These are phyloP conservation scores for Phanerochaete sordida DNA, from an alignment of 768 basidiomycete genomes.

Conservation along the genomic window DNA sequence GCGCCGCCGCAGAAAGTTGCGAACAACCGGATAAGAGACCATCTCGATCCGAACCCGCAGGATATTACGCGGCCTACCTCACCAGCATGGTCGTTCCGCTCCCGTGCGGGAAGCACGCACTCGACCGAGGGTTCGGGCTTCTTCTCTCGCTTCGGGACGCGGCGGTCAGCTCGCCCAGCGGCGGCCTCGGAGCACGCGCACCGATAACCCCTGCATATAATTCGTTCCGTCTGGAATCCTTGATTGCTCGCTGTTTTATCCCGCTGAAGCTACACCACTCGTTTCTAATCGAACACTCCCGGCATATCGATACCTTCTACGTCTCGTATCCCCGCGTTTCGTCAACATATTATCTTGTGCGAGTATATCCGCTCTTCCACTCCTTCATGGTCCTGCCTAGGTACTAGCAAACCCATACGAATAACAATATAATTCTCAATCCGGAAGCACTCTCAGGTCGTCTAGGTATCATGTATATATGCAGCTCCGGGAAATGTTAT, in stretches of 20 bases:
- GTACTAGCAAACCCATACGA: neutral
- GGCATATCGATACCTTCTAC: neutral
- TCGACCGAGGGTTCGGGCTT: slow-evolving; percentile 54
- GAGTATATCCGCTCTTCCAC: slow-evolving; percentile 3
- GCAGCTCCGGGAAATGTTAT: neutral
- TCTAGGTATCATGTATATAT: neutral
- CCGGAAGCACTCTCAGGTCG: neutral
- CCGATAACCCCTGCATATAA: neutral
- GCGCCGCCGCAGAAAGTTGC: slow-evolving; percentile 10
- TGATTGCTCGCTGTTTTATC: neutral
- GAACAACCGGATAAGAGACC: slow-evolving; percentile 37
- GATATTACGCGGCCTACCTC: slow-evolving; percentile 62
- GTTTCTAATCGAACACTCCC: slow-evolving; percentile 9
- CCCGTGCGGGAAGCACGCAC: slow-evolving; percentile 74
- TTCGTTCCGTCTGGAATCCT: neutral
- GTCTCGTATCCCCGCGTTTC: neutral
- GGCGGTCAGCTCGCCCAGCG: slow-evolving; percentile 39
- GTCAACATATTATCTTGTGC: slow-evolving; percentile 5
- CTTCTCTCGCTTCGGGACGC: slow-evolving; percentile 77
- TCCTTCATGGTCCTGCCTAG: neutral
- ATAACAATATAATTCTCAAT: slow-evolving; percentile 3
- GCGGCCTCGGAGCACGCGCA: slow-evolving; percentile 5
- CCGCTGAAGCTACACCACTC: slow-evolving; percentile 15
- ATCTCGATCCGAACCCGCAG: slow-evolving; percentile 46
- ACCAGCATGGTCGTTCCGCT: slow-evolving; percentile 85